These are phyloP conservation scores for Vinca major DNA, from an alignment of 305 asterid species.

Conservation along the genomic window DNA sequence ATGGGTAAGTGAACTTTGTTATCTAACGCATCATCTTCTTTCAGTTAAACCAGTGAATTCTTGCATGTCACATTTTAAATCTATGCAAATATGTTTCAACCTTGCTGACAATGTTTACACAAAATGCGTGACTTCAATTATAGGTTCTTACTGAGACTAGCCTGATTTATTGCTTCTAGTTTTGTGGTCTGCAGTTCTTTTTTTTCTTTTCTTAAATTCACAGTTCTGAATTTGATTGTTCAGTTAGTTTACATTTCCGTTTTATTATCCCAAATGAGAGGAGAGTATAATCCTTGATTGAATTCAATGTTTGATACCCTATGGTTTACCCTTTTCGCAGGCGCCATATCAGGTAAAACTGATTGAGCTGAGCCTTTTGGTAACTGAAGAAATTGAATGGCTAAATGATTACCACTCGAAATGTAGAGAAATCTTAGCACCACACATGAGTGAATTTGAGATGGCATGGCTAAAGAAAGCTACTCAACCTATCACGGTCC, in stretches of 20 bases:
- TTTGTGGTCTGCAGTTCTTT: too few species aligned
- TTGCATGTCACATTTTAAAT: neutral
- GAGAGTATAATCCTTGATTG: neutral
- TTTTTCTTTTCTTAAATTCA: neutral
- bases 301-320: neutral
- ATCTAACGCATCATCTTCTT: neutral
- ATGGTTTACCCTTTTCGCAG: constrained; percentile 29
- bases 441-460: constrained; percentile 53
- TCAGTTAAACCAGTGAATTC: neutral
- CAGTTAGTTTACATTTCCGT: neutral
- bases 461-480: constrained; percentile 83
- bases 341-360: constrained; percentile 84
- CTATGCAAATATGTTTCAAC: neutral
- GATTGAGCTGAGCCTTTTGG: constrained; percentile 59
- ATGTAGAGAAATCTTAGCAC: constrained; percentile 63
- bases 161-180: neutral
- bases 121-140: too few species aligned
- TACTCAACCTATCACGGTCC: constrained; percentile 43
- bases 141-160: neutral
- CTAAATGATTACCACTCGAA: constrained; percentile 63
- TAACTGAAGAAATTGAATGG: constrained; percentile 79
- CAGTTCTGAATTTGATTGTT: neutral
- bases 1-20: constrained; percentile 48
- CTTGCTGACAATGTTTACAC: too few species aligned
- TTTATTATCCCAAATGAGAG: neutral